These are phyloP conservation scores for Spencermartinsiella ligniputridi DNA, from an alignment of 1,139 yeast genomes.

Conservation along the genomic window DNA sequence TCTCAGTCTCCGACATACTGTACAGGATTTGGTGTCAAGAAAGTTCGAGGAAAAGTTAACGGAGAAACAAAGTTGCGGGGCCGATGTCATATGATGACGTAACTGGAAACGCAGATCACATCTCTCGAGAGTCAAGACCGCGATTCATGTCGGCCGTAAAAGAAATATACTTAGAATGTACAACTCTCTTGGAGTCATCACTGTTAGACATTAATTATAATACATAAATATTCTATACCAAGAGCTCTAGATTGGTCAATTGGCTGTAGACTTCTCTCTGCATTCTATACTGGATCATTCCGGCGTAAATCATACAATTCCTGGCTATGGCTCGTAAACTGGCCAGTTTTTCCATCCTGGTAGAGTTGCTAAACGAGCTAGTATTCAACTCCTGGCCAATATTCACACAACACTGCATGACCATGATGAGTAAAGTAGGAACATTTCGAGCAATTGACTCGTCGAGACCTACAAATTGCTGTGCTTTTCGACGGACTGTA, in stretches of 20 bases:
- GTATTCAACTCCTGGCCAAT: slow-evolving; percentile 48
- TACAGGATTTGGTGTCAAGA: too few relatives aligned
- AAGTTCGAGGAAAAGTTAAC: too few relatives aligned
- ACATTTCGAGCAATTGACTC: slow-evolving; percentile 73
- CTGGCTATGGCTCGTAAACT: slow-evolving; percentile 65
- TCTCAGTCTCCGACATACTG: too few relatives aligned
- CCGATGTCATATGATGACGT: too few relatives aligned
- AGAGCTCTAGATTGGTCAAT: slow-evolving; percentile 59
- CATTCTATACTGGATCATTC: slow-evolving; percentile 93
- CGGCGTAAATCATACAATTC: slow-evolving; percentile 91
- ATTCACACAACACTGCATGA: slow-evolving; percentile 73
- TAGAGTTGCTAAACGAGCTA: slow-evolving; percentile 46
- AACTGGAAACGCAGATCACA: too few relatives aligned
- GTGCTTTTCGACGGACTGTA: slow-evolving; percentile 50
- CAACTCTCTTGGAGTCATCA: too few relatives aligned
- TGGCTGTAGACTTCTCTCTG: slow-evolving; percentile 84
- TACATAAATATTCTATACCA: slow-evolving; percentile 8
- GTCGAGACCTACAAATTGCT: slow-evolving; percentile 56
- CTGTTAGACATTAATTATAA: not conserved
- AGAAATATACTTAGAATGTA: too few relatives aligned
- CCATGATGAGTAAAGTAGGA: slow-evolving; percentile 73
- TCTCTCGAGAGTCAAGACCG: too few relatives aligned
- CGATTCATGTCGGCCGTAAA: too few relatives aligned
- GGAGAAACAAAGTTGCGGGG: too few relatives aligned
- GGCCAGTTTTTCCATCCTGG: slow-evolving; percentile 52